Evolutionary conservation across 2,329 filamentous ascomycete genomes (phyloP).

Genomic region (Hypomyces rosellus): DNA sequence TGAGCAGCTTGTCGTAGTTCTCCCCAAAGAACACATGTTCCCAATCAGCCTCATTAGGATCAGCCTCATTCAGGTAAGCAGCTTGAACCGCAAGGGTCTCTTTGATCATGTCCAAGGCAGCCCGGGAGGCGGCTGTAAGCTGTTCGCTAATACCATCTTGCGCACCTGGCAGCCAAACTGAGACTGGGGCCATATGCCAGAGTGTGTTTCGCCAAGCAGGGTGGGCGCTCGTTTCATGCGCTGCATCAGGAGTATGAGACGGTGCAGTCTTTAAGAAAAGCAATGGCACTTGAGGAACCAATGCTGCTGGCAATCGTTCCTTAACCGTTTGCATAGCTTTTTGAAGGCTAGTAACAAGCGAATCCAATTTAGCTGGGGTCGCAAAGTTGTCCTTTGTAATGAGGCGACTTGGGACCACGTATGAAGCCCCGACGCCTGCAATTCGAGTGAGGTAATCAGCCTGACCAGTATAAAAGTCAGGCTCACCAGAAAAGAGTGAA

Average conservation of each 20-base stretch:
- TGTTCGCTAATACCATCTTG: not conserved
- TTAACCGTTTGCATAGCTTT: not conserved
- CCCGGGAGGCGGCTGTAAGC: not conserved
- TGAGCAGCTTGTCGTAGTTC: slow-evolving; percentile 36
- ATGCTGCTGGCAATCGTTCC: not conserved
- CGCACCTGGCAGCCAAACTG: slow-evolving; percentile 1
- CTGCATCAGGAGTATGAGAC: slow-evolving; percentile 5
- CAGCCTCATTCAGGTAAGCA: slow-evolving; percentile 46
- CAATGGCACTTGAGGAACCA: not conserved
- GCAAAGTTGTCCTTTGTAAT: slow-evolving; percentile 4
- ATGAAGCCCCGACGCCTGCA: too few species aligned
- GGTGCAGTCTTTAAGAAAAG: slow-evolving; percentile 4
- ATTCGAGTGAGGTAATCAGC: too few species aligned
- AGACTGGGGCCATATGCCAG: not conserved
- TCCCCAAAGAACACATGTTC: slow-evolving; percentile 40
- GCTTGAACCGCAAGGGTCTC: not conserved
- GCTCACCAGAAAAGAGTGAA: too few species aligned
- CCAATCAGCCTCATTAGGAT: slow-evolving; percentile 40
- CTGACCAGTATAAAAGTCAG: not conserved
- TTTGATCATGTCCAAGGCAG: not conserved
- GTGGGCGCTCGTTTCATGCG: slow-evolving; percentile 2
- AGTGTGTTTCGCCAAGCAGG: slow-evolving; percentile 4
- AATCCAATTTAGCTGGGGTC: not conserved
- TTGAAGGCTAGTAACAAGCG: not conserved
- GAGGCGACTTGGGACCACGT: not conserved